A percentile compares a stretch with the other conserved stretches of the same genome.
Conservation (phyloP, 257 asterid species). For the Fraxinus pennsylvanica region DNA sequence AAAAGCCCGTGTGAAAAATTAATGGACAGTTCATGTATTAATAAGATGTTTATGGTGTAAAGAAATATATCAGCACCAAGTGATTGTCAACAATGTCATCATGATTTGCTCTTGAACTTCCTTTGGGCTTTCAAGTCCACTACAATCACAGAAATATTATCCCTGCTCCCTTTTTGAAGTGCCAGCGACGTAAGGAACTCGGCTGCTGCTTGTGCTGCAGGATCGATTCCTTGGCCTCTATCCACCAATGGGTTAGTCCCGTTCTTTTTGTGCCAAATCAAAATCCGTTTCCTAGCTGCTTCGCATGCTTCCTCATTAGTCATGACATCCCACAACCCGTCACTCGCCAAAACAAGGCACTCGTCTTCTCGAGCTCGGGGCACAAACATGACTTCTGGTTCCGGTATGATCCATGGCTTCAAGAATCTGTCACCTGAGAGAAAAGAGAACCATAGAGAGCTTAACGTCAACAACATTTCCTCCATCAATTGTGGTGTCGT, state of each 20-base stretch:
- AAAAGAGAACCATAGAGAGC: neutral
- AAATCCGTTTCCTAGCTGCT: slow-evolving; percentile 57
- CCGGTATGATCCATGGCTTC: slow-evolving; percentile 83
- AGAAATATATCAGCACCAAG: slow-evolving; percentile 28
- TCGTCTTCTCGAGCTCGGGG: slow-evolving; percentile 80
- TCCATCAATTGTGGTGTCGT: too few relatives aligned
- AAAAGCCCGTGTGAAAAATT: slow-evolving; percentile 65
- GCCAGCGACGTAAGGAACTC: slow-evolving; percentile 67
- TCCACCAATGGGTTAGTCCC: slow-evolving; percentile 41
- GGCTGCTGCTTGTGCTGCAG: slow-evolving; percentile 87
- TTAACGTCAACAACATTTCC: neutral
- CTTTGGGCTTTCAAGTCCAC: slow-evolving; percentile 71
- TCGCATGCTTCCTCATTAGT: slow-evolving; percentile 74
- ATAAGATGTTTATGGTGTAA: slow-evolving; percentile 27
- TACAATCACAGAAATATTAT: slow-evolving; percentile 70
- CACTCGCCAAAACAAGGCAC: slow-evolving; percentile 78
- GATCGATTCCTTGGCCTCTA: slow-evolving; percentile 70
- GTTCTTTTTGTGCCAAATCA: slow-evolving; percentile 78
- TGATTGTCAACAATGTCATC: slow-evolving; percentile 20
- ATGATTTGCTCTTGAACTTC: slow-evolving; percentile 70
- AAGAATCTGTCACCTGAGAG: slow-evolving; percentile 71
- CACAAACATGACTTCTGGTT: slow-evolving; percentile 67
- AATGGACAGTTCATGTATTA: slow-evolving; percentile 42
- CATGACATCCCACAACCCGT: slow-evolving; percentile 85
- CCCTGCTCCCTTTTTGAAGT: slow-evolving; percentile 75